Conservation (phyloP, 2,329 filamentous ascomycete species). For the Trichoderma sp. region DNA sequence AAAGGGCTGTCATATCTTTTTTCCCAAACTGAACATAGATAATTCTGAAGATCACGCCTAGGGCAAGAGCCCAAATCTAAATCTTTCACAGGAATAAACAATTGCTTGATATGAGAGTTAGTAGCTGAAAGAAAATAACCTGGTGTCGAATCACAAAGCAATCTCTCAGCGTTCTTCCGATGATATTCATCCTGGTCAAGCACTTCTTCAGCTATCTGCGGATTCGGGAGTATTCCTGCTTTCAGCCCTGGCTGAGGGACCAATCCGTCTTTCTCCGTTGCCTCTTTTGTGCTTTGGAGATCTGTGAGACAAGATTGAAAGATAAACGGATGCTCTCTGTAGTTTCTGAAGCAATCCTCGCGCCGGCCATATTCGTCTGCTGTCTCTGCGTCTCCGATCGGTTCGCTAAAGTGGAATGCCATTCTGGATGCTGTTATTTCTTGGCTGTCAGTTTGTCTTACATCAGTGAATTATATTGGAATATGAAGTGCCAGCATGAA, state of each 20-base stretch:
- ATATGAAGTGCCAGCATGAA: neutral
- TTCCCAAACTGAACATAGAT: constrained; percentile 31
- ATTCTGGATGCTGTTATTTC: neutral
- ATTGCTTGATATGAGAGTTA: neutral
- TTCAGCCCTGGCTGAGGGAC: constrained; percentile 34
- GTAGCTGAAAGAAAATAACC: neutral
- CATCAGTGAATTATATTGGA: neutral
- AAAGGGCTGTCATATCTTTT: constrained; percentile 34
- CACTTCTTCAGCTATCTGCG: neutral
- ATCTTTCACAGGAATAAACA: constrained; percentile 34
- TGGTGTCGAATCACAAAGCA: constrained; percentile 17
- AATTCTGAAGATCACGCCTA: constrained; percentile 34
- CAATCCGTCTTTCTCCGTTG: constrained; percentile 30
- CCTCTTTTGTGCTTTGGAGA: constrained; percentile 31
- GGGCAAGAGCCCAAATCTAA: constrained; percentile 35
- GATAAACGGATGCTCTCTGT: constrained; percentile 36
- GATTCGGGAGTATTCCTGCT: neutral
- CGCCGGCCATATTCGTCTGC: constrained; percentile 37
- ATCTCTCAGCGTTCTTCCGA: neutral
- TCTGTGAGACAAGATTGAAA: constrained; percentile 34
- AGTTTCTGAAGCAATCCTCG: constrained; percentile 37
- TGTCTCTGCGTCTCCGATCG: constrained; percentile 23
- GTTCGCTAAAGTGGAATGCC: neutral
- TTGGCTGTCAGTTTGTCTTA: neutral
- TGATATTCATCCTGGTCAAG: constrained; percentile 3